Conservation (phyloP, 2,329 filamentous ascomycete genomes). For the Fusarium equiseti region DNA sequence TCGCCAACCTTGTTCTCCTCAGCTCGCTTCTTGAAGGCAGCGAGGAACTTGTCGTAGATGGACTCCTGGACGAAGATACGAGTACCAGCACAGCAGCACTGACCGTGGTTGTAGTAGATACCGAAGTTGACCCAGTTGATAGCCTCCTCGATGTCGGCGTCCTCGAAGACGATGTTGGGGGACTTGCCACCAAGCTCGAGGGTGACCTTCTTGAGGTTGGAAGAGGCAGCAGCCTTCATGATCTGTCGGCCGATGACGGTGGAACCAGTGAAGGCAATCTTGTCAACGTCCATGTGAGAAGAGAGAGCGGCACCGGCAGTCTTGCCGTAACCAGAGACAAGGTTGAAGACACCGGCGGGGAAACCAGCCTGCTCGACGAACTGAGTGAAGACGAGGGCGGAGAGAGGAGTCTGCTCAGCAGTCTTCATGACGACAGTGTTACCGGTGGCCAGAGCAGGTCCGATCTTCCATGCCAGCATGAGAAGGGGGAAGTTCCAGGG, state of each 20-base stretch:
- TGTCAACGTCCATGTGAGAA: constrained; percentile 83
- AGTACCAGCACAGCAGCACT: constrained; percentile 80
- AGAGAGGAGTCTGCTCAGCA: constrained; percentile 81
- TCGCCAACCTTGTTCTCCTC: constrained; percentile 82
- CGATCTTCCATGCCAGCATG: constrained; percentile 88
- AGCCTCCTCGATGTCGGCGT: constrained; percentile 81
- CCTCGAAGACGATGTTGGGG: constrained; percentile 83
- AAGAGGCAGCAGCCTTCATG: constrained; percentile 82
- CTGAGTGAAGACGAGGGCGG: constrained; percentile 72
- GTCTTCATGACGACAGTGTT: constrained; percentile 81
- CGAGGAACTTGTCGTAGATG: constrained; percentile 89
- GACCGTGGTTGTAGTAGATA: constrained; percentile 75
- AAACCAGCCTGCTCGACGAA: constrained; percentile 82
- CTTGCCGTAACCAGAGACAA: constrained; percentile 83
- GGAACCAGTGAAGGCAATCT: constrained; percentile 85
- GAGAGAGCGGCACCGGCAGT: constrained; percentile 81
- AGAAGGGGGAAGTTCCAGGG: constrained; percentile 90
- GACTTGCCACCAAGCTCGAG: constrained; percentile 85
- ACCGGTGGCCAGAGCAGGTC: constrained; percentile 77
- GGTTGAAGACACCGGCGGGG: constrained; percentile 81
- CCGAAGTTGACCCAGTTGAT: constrained; percentile 83
- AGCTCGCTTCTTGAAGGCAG: constrained; percentile 82
- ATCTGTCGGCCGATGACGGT: constrained; percentile 79
- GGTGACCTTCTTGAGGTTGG: constrained; percentile 86
- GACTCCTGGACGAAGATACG: constrained; percentile 87